Evolutionary conservation across 2,329 filamentous ascomycete genomes (phyloP).

Genomic region (Pseudogymnoascus sp.): DNA sequence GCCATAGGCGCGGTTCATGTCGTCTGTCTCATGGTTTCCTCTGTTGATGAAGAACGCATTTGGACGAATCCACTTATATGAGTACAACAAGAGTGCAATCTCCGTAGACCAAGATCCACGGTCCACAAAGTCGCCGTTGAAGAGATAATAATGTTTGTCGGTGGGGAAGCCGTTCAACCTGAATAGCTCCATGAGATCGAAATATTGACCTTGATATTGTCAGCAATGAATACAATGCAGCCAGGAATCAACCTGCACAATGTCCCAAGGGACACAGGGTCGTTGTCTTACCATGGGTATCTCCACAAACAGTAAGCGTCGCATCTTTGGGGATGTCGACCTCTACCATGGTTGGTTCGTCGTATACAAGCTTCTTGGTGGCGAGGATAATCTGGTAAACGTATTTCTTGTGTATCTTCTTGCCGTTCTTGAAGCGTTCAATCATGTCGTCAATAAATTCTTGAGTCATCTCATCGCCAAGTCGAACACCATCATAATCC

Average conservation of each 20-base stretch:
- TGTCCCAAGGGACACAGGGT: not conserved
- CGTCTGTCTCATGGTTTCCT: constrained; percentile 97
- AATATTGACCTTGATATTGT: constrained; percentile 71
- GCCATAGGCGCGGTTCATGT: constrained; percentile 98
- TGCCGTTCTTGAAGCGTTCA: constrained; percentile 87
- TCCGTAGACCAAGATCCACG: constrained; percentile 97
- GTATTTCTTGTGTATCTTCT: constrained; percentile 93
- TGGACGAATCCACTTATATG: constrained; percentile 93
- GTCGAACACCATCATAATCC: constrained; percentile 72
- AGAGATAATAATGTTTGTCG: constrained; percentile 86
- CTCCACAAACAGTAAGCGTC: constrained; percentile 87
- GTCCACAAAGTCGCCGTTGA: constrained; percentile 98
- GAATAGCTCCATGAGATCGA: constrained; percentile 95
- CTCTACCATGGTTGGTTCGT: constrained; percentile 96
- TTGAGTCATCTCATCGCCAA: constrained; percentile 81
- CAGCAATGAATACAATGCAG: constrained; percentile 15
- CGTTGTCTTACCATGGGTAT: constrained; percentile 70
- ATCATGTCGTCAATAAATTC: constrained; percentile 99
- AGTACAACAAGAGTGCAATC: constrained; percentile 85
- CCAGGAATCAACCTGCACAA: not conserved
- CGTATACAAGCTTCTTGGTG: constrained; percentile 80
- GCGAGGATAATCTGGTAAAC: constrained; percentile 93
- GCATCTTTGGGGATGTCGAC: constrained; percentile 69
- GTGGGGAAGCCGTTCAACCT: constrained; percentile 76
- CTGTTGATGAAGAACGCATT: constrained; percentile 89